Evolutionary conservation across 2,329 filamentous ascomycete genomes (phyloP).

Genomic region (Alternaria solani): DNA sequence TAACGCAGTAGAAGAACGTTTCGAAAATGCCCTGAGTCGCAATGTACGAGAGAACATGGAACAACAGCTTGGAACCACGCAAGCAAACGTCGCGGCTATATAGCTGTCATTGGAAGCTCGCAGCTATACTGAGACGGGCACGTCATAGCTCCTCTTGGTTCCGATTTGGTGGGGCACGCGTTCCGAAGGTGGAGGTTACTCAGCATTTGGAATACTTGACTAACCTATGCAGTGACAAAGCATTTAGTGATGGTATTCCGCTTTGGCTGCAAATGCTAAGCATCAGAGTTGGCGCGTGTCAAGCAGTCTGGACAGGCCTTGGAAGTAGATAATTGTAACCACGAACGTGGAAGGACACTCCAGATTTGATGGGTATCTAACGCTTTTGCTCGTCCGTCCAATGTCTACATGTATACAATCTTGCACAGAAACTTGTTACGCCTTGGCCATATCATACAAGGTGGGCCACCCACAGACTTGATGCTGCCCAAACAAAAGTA

Average conservation of each 20-base stretch:
- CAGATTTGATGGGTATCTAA: slow-evolving; percentile 24
- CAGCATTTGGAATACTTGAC: slow-evolving; percentile 44
- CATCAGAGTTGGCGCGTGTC: neutral
- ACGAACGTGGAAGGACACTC: neutral
- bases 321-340: neutral
- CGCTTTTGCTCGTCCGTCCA: slow-evolving; percentile 3
- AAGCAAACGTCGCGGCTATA: slow-evolving; percentile 19
- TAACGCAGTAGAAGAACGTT: slow-evolving; percentile 19
- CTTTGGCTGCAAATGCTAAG: neutral
- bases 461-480: neutral
- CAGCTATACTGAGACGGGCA: slow-evolving; percentile 15
- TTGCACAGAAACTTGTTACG: neutral
- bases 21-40: slow-evolving; percentile 24
- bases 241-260: slow-evolving; percentile 7
- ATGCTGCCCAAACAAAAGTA: neutral
- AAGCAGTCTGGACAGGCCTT: neutral
- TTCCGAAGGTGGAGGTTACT: slow-evolving; percentile 29
- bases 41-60: slow-evolving; percentile 31
- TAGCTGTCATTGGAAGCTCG: slow-evolving; percentile 32
- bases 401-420: neutral
- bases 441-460: neutral
- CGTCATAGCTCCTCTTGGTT: slow-evolving; percentile 31
- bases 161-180: slow-evolving; percentile 17
- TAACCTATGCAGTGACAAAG: slow-evolving; percentile 19
- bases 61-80: neutral